Base-by-base conservation (phyloP, 768 basidiomycete genomes). In the Podaxis rugospora region DNA sequence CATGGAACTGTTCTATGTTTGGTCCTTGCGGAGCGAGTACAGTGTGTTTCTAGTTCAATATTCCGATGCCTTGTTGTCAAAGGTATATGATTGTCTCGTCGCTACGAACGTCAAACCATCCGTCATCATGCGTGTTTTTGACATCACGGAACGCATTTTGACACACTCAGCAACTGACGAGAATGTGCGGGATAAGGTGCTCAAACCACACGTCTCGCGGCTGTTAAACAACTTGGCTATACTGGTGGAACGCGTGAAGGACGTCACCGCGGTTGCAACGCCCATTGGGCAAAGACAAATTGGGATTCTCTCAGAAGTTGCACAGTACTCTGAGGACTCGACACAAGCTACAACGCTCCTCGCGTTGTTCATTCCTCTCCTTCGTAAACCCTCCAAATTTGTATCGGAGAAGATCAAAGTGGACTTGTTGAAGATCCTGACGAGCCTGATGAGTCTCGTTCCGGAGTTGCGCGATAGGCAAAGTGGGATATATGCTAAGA, bases 401-500 rank as follows among this genome's bases (percentile, higher is more conserved):
- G 83, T 97, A 0, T 82, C 90, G 0, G 97, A 99, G 75, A 92
- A 88, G 71, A 80, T 89, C 71, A 98, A 98, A 76, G 77, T 84
- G 40, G 85, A 95, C 68, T 72, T 98, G 58, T 78, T 98, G 55
- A 85, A 78, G 66, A 91, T 92, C 65, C 74, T 89, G 51, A 80
- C 75, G 61, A 83, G 80, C 58, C 79, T 90, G 53, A 80, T 94
- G 66, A 79, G 82, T 18, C 78, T 92, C 62, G 80, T 93, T 28
- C 80, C 84, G 11, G 87, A 84, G n/a, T 74, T 91, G 37, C 68
- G 74, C 4, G 79, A 85, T 67, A 62, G 70, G 5, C 63, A 69
- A 11, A 83, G 80, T 18, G 59, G 67, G 4, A 72, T 79, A 0
- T 86, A 83, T 69, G 64, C 63, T 47, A 82, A 81, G 66, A 80